Base-by-base conservation (phyloP, 129 eudicot genomes). In the Pittosporum tobira region DNA sequence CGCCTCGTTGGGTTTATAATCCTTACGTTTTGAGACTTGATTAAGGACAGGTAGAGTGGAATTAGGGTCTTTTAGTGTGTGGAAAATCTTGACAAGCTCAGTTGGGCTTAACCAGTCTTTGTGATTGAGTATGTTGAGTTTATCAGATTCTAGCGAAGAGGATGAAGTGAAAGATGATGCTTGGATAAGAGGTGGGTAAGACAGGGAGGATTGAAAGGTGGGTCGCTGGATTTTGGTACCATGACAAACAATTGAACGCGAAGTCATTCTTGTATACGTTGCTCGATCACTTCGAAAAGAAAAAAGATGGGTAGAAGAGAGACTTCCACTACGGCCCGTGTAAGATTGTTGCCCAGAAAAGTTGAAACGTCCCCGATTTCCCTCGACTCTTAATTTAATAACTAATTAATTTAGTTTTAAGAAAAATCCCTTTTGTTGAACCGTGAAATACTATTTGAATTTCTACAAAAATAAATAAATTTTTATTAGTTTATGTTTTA, bases 91-190 rank as follows among this genome's bases (percentile, higher is more conserved):
- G 76, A 77, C 47, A 46, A 70, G 84, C 69, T 89, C 85, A 42
- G 68, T 75, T 34, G 75, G 86, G 80, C 95, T 81, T 72, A 85
- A 57, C 97, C 97, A 85, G 72, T 89, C 97, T 79, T 76, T 88
- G 62, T 88, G 87, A 48, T 63, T 64, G 50, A 65, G 56, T 66
- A 82, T 59, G 47, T 76, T 77, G 61, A 64, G 38, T 5, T 48
- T 61, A 62, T 61, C 45, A 4, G 65, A 55, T 24, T 52, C 73
- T 51, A 10, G 74, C 45, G 85, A 56, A 37, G 70, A 50, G 30
- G 40, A 48, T 26, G 84, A 64, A 57, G 70, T 23, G 45, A 61
- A 50, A 61, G 46, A 30, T 59, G 62, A 48, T 56, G 30, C 66
- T 62, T 25, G 46, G 31, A 24, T 19, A 28, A 63, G 58, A 64